phyloP scores from a whole-genome alignment of 495 filamentous ascomycete genomes.

The Lasiosphaeria ovina region DNA sequence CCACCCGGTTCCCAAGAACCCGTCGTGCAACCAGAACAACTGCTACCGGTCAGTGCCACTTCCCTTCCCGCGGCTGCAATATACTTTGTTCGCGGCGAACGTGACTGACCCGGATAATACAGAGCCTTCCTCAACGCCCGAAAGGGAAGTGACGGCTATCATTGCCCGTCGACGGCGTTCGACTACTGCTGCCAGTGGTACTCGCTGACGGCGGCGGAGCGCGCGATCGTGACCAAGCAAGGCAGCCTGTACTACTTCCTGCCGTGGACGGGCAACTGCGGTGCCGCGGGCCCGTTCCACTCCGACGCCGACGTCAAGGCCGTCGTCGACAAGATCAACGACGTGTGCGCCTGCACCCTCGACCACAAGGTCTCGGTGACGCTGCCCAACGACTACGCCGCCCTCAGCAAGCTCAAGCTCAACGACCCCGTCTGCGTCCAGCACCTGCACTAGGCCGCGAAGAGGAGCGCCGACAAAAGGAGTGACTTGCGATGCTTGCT shows the following conservation, averaged over 20 bases:
- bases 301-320: background rate
- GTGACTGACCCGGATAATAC: background rate
- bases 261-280: slow-evolving; percentile 10
- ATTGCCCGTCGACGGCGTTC: slow-evolving; percentile 4
- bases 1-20: background rate
- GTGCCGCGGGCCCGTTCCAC: slow-evolving; percentile 6
- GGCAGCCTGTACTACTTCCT: slow-evolving; percentile 3
- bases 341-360: slow-evolving; percentile 10
- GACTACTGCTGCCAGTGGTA: slow-evolving; percentile 13
- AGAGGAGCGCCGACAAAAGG: too few relatives aligned
- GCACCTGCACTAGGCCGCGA: background rate
- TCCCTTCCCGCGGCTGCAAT: background rate
- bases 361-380: slow-evolving; percentile 2
- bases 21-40: slow-evolving; percentile 5
- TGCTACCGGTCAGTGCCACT: slow-evolving; percentile 3
- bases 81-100: background rate
- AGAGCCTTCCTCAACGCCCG: slow-evolving; percentile 8
- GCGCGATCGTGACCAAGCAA: background rate
- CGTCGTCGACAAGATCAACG: slow-evolving; percentile 4
- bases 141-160: slow-evolving; percentile 3
- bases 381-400: slow-evolving; percentile 4
- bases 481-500: too few relatives aligned
- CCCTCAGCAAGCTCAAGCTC: background rate
- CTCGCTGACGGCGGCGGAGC: background rate
- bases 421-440: slow-evolving; percentile 4